Evolutionary conservation across 2,329 filamentous ascomycete species (phyloP).

Genomic region (Fusarium veterinarium): DNA sequence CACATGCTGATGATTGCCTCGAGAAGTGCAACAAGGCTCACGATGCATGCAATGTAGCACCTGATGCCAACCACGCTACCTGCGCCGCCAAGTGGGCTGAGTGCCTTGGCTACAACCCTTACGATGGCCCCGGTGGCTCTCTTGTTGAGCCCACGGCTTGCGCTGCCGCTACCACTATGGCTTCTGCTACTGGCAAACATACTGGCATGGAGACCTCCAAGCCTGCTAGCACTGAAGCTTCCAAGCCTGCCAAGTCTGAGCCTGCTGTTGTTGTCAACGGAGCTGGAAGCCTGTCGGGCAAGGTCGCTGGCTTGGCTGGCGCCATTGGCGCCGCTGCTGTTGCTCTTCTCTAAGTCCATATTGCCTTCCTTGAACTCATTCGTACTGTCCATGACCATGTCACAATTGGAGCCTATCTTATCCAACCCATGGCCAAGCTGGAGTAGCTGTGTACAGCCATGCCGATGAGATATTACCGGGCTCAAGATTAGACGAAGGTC

Average conservation of each 20-base stretch:
- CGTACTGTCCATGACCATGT: no score
- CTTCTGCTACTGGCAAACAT: background rate
- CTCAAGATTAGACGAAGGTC: background rate
- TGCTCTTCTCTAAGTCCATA: background rate
- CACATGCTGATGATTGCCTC: background rate
- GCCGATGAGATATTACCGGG: background rate
- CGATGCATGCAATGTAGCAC: background rate
- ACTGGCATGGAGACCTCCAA: background rate
- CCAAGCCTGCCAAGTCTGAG: slow-evolving; percentile 2
- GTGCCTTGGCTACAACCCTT: slow-evolving; percentile 16
- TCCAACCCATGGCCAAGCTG: no score
- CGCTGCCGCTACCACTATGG: background rate
- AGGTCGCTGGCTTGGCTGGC: background rate
- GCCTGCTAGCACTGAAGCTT: background rate
- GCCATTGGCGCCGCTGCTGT: slow-evolving; percentile 12
- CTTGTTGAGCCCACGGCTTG: background rate
- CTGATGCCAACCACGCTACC: slow-evolving; percentile 9
- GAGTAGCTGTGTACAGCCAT: no score
- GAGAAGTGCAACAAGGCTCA: slow-evolving; percentile 5
- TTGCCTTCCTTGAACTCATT: background rate
- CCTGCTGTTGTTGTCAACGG: slow-evolving; percentile 12
- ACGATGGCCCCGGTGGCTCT: background rate
- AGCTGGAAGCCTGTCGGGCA: background rate
- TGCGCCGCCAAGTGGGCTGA: slow-evolving; percentile 5
- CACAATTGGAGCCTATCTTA: no score